Conservation (phyloP, 768 basidiomycete genomes). For the Tulasnella sp. region DNA sequence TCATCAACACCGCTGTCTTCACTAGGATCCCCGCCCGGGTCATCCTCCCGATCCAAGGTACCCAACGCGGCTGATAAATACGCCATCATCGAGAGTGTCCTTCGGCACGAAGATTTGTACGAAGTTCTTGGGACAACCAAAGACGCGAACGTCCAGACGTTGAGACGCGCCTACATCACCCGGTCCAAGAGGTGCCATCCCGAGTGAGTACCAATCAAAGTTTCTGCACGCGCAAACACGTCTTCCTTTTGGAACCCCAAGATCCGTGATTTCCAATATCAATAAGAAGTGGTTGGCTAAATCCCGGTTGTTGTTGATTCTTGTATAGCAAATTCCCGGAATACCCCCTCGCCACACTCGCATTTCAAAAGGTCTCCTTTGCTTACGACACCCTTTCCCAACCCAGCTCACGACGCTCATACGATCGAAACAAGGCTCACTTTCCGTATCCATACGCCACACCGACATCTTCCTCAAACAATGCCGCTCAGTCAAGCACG, state of each 20-base stretch:
- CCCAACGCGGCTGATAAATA: slow-evolving; percentile 19
- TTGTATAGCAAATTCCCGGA: slow-evolving; percentile 65
- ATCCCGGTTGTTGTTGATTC: background rate
- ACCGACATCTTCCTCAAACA: slow-evolving; percentile 19
- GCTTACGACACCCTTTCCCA: slow-evolving; percentile 74
- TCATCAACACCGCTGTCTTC: background rate
- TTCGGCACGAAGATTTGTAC: slow-evolving; percentile 59
- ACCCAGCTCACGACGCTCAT: slow-evolving; percentile 53
- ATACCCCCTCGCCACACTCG: slow-evolving; percentile 65
- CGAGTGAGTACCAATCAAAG: slow-evolving; percentile 47
- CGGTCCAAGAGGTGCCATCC: slow-evolving; percentile 74
- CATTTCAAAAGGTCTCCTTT: slow-evolving; percentile 78
- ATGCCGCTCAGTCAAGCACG: background rate
- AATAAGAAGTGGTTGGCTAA: background rate
- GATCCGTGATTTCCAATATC: no score
- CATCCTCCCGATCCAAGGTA: slow-evolving; percentile 6
- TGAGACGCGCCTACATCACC: slow-evolving; percentile 65
- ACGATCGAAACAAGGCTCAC: slow-evolving; percentile 37
- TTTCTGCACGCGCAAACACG: background rate
- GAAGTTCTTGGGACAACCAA: slow-evolving; percentile 55
- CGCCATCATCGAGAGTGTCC: slow-evolving; percentile 41
- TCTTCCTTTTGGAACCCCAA: no score
- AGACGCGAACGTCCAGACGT: slow-evolving; percentile 45
- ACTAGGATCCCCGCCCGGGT: background rate
- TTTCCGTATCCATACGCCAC: background rate